phyloP scores from a whole-genome alignment of 2,329 filamentous ascomycete genomes.

The Conoideocrella luteorostrata region DNA sequence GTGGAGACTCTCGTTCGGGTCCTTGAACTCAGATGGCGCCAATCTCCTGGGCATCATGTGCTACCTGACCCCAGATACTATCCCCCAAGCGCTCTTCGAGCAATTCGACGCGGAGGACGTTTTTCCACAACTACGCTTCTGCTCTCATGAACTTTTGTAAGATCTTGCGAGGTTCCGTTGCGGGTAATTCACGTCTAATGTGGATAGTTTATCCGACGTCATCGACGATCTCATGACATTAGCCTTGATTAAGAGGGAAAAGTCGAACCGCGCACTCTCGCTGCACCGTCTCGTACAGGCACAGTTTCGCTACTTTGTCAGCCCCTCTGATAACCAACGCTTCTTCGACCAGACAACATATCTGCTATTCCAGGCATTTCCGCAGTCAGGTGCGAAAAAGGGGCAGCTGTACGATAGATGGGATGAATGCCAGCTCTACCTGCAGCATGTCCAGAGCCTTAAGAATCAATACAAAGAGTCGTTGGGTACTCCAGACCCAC shows the following conservation, averaged over 20 bases:
- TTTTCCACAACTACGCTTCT: conserved; percentile 1
- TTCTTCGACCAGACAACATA: conserved; percentile 3
- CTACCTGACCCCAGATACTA: conserved; percentile 8
- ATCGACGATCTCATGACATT: conserved; percentile 1
- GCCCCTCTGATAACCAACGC: conserved; percentile 3
- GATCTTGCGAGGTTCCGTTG: too few relatives aligned
- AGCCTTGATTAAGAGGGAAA: conserved; percentile 7
- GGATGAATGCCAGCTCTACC: conserved; percentile 4
- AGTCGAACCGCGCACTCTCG: conserved; percentile 6
- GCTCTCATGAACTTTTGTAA: conserved; percentile 1
- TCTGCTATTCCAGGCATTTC: conserved; percentile 7
- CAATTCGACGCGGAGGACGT: neutral
- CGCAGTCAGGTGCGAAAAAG: neutral
- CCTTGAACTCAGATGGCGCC: conserved; percentile 3
- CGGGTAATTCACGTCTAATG: too few relatives aligned
- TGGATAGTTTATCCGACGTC: conserved; percentile 2
- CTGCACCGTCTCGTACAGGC: conserved; percentile 6
- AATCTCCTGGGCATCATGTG: conserved; percentile 5
- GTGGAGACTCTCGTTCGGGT: conserved; percentile 10
- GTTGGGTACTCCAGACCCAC: neutral
- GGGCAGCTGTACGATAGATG: conserved; percentile 8
- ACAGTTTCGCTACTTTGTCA: conserved; percentile 6
- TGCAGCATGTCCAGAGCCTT: conserved; percentile 7
- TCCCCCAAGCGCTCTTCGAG: conserved; percentile 9
- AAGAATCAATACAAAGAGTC: conserved; percentile 2